phyloP scores from a whole-genome alignment of 768 basidiomycete species.

The Trametes sanguinea region DNA sequence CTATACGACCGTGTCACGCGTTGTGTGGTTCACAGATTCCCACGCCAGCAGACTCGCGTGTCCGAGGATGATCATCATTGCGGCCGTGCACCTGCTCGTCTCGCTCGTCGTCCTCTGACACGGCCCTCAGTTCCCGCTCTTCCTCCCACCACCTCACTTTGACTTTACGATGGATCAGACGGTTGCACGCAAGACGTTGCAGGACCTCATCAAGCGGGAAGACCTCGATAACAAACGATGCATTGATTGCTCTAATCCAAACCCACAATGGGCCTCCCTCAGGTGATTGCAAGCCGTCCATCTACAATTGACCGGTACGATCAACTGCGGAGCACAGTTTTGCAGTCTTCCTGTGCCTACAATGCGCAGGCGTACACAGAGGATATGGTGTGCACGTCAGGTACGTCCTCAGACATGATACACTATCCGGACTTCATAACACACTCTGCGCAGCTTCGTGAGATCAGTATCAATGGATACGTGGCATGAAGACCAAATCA shows the following conservation, averaged over 20 bases:
- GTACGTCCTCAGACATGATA: constrained; percentile 34
- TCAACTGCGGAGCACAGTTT: constrained; percentile 48
- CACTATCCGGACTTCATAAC: constrained; percentile 14
- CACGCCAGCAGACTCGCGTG: constrained; percentile 12
- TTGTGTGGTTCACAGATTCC: constrained; percentile 18
- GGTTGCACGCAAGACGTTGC: constrained; percentile 68
- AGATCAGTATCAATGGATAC: constrained; percentile 96
- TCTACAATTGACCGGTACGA: constrained; percentile 4
- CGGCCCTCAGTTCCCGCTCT: not conserved
- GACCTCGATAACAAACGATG: constrained; percentile 77
- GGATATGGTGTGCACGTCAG: constrained; percentile 95
- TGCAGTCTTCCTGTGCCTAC: constrained; percentile 89
- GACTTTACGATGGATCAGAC: constrained; percentile 50
- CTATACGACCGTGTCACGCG: constrained; percentile 4
- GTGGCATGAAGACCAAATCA: constrained; percentile 88
- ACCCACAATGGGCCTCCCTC: constrained; percentile 93
- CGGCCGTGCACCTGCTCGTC: constrained; percentile 8
- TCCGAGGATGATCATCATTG: constrained; percentile 16
- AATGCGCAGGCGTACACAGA: constrained; percentile 82
- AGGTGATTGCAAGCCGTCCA: constrained; percentile 45
- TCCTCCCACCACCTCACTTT: constrained; percentile 13
- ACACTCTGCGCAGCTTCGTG: constrained; percentile 63
- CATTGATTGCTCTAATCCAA: constrained; percentile 83
- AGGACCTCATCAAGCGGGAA: constrained; percentile 71
- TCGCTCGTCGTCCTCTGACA: constrained; percentile 5